phyloP scores from a whole-genome alignment of 176 grass and related monocot species.

The Triticum turgidum region DNA sequence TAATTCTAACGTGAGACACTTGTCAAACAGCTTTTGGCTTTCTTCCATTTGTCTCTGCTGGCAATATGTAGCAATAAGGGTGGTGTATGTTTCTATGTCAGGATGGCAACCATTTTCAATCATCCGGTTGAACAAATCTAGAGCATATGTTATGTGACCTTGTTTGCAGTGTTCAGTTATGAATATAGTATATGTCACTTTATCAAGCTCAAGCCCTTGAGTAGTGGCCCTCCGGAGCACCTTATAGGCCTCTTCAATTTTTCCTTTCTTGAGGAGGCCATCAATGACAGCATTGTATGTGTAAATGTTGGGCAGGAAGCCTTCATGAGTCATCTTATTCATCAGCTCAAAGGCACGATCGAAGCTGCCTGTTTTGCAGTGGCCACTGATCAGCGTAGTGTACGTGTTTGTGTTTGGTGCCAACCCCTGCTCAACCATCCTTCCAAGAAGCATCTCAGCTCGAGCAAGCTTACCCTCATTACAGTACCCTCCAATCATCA shows the following conservation, averaged over 20 bases:
- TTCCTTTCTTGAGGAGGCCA: conserved; percentile 74
- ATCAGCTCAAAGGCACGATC: conserved; percentile 62
- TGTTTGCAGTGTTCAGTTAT: conserved; percentile 76
- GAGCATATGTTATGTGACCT: conserved; percentile 56
- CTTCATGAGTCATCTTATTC: conserved; percentile 64
- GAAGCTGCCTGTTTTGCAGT: conserved; percentile 66
- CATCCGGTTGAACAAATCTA: conserved; percentile 77
- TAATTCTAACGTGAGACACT: conserved; percentile 54
- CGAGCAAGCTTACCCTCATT: conserved; percentile 74
- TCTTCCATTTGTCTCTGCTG: conserved; percentile 70
- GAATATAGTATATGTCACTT: conserved; percentile 80
- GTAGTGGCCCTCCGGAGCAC: conserved; percentile 52
- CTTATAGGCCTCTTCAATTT: conserved; percentile 73
- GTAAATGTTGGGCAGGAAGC: conserved; percentile 71
- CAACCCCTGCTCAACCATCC: conserved; percentile 78
- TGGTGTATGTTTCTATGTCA: conserved; percentile 83
- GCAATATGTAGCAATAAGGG: conserved; percentile 73
- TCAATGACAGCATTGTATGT: conserved; percentile 79
- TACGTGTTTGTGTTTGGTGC: conserved; percentile 83
- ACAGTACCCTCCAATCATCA: conserved; percentile 87
- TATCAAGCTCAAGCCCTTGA: conserved; percentile 68
- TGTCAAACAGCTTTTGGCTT: conserved; percentile 73
- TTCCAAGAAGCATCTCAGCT: conserved; percentile 80
- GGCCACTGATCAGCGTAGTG: conserved; percentile 59
- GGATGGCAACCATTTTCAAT: conserved; percentile 56